Conservation (phyloP, 2,329 filamentous ascomycete genomes). For the Coniella vitis region DNA sequence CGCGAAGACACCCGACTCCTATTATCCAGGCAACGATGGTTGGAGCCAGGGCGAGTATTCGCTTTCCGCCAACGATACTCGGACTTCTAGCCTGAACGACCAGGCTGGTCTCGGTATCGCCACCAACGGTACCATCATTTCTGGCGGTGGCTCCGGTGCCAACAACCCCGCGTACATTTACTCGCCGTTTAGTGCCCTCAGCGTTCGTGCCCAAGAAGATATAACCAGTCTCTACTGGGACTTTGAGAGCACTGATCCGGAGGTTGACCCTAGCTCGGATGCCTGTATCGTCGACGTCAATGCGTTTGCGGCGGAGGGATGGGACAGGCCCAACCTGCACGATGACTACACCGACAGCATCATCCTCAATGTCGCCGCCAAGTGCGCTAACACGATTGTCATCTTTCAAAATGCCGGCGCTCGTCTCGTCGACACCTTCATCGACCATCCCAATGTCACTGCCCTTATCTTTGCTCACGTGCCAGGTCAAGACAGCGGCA, state of each 20-base stretch:
- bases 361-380: slow-evolving; percentile 48
- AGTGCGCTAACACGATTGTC: slow-evolving; percentile 58
- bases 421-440: slow-evolving; percentile 52
- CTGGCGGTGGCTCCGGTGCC: slow-evolving; percentile 38
- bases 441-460: slow-evolving; percentile 57
- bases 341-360: slow-evolving; percentile 60
- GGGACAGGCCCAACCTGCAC: slow-evolving; percentile 51
- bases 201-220: slow-evolving; percentile 42
- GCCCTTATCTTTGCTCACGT: slow-evolving; percentile 57
- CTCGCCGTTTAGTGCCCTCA: slow-evolving; percentile 44
- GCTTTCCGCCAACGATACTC: slow-evolving; percentile 24
- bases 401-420: slow-evolving; percentile 57
- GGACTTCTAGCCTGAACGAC: slow-evolving; percentile 21
- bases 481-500: slow-evolving; percentile 55
- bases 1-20: slow-evolving; percentile 38
- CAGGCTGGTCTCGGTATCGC: slow-evolving; percentile 25
- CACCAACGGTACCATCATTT: slow-evolving; percentile 36
- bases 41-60: slow-evolving; percentile 35
- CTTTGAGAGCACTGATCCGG: slow-evolving; percentile 37
- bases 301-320: slow-evolving; percentile 64
- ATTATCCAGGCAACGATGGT: slow-evolving; percentile 30
- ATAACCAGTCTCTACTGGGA: slow-evolving; percentile 49
- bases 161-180: slow-evolving; percentile 39
- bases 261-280: slow-evolving; percentile 43
- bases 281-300: slow-evolving; percentile 63